These are phyloP conservation scores for Apium graveolens DNA, from an alignment of 129 eudicot species.

Conservation along the genomic window DNA sequence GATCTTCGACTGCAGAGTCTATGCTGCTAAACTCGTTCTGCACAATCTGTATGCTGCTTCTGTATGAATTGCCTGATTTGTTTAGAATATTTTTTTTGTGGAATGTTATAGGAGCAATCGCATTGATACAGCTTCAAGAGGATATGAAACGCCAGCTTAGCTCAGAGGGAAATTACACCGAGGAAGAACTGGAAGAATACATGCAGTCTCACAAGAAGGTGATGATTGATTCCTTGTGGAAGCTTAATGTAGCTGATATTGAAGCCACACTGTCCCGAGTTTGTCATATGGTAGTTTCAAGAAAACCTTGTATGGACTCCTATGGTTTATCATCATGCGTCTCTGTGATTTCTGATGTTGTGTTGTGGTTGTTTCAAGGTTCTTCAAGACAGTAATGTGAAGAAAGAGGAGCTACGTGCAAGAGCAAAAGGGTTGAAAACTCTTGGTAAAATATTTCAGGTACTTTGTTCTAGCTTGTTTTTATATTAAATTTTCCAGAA, in stretches of 20 bases:
- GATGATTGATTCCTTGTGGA: slow-evolving; percentile 97
- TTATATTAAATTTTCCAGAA: neutral
- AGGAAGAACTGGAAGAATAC: slow-evolving; percentile 78
- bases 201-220: slow-evolving; percentile 85
- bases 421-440: slow-evolving; percentile 89
- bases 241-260: slow-evolving; percentile 92
- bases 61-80: neutral
- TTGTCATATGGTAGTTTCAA: slow-evolving; percentile 69
- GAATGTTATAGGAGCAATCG: slow-evolving; percentile 69
- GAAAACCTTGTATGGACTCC: neutral
- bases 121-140: slow-evolving; percentile 95
- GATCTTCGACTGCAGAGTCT: neutral
- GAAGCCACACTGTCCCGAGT: slow-evolving; percentile 84
- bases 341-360: neutral
- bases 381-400: slow-evolving; percentile 72
- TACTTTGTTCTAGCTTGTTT: slow-evolving; percentile 12
- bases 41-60: neutral
- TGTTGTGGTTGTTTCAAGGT: slow-evolving; percentile 35
- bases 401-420: slow-evolving; percentile 82
- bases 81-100: slow-evolving; percentile 7
- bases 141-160: slow-evolving; percentile 80
- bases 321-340: neutral
- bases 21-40: neutral
- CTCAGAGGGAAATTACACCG: slow-evolving; percentile 79
- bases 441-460: slow-evolving; percentile 94